Evolutionary conservation across 2,329 filamentous ascomycete species (phyloP).

Genomic region (Claviceps maximensis): DNA sequence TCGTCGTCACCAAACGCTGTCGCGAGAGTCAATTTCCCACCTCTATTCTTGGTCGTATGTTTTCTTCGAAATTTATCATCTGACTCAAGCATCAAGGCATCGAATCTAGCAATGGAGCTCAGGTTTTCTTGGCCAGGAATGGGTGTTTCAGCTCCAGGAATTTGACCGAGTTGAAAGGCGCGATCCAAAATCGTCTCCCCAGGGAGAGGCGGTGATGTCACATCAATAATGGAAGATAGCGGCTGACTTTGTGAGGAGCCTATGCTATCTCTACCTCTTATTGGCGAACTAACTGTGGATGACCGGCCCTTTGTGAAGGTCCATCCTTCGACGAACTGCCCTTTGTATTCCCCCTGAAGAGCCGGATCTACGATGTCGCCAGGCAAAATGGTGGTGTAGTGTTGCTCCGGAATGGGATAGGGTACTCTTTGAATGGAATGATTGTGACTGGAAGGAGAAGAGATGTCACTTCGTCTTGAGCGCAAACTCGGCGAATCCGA

Average conservation of each 20-base stretch:
- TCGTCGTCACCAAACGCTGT: slow-evolving; percentile 38
- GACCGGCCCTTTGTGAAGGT: slow-evolving; percentile 45
- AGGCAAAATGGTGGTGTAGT: slow-evolving; percentile 38
- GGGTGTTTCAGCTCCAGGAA: slow-evolving; percentile 45
- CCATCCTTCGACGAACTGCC: slow-evolving; percentile 48
- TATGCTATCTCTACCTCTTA: slow-evolving; percentile 40
- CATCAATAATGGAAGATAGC: slow-evolving; percentile 22
- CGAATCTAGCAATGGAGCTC: slow-evolving; percentile 51
- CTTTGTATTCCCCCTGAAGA: slow-evolving; percentile 38
- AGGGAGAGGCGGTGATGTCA: slow-evolving; percentile 37
- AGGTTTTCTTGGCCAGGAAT: slow-evolving; percentile 47
- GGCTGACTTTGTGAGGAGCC: slow-evolving; percentile 37
- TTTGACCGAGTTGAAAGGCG: slow-evolving; percentile 49
- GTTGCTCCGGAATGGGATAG: slow-evolving; percentile 27
- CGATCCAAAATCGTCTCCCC: slow-evolving; percentile 55
- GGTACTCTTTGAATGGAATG: slow-evolving; percentile 25
- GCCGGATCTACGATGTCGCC: slow-evolving; percentile 44
- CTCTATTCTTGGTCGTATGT: slow-evolving; percentile 20
- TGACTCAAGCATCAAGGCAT: slow-evolving; percentile 49
- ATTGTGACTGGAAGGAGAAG: slow-evolving; percentile 40
- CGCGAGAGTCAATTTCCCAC: slow-evolving; percentile 18
- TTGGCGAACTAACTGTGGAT: slow-evolving; percentile 44
- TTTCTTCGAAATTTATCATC: slow-evolving; percentile 36
- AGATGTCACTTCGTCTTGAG: slow-evolving; percentile 50
- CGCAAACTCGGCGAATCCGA: slow-evolving; percentile 48